Base-by-base conservation (phyloP, 768 basidiomycete species). In the Termitomyces sp. region DNA sequence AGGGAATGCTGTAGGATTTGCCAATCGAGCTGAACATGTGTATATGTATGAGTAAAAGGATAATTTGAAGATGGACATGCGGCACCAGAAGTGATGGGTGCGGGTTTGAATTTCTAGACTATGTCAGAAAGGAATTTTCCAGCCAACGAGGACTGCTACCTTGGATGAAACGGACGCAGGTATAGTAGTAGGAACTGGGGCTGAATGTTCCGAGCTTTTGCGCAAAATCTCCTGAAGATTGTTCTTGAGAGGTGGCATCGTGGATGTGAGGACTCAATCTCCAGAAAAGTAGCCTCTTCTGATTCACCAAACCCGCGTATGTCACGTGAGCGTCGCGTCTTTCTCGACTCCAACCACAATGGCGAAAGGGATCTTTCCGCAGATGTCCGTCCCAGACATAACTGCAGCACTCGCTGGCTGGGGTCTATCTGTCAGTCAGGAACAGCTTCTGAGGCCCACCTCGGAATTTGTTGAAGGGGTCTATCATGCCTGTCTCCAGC, bases 381-480 rank as follows among this genome's bases (percentile, higher is more conserved):
- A 83, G 49, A 85, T 91, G 82, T 75, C 80, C 43, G 75, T 79
- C 33, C 66, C 77, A 20, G 89, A 91, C 57, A 87, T 92, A 35
- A 80, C 88, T 41, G 72, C 77, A 52, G 79, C 86, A 2, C 80
- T 93, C 28, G 74, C 79, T 5, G 84, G 81, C 26, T 91, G 90
- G 88, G 86, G 84, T 1, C 75, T 91, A 33, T 74, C 81, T 8
- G 79, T 91, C 36, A 85, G 79, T 63, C 78, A 79, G 49, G 85
- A 89, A 54, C 88, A 91, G 62, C 84, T 93, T 46, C 68, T 79
- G 46, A 78, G 79, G 18, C 91, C 91, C 1, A 82, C 82, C 1
- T 66, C 84, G 0, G 88, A 91, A 46, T 89, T 91, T 63, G 88
- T 92, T 33, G 79, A 85, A 40, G 77, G 74, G 54, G 81, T 92